Evolutionary conservation across 176 grass and related monocot species (phyloP), one percentile per base, ranked within the genome.

Genomic region (Typha latifolia): DNA sequence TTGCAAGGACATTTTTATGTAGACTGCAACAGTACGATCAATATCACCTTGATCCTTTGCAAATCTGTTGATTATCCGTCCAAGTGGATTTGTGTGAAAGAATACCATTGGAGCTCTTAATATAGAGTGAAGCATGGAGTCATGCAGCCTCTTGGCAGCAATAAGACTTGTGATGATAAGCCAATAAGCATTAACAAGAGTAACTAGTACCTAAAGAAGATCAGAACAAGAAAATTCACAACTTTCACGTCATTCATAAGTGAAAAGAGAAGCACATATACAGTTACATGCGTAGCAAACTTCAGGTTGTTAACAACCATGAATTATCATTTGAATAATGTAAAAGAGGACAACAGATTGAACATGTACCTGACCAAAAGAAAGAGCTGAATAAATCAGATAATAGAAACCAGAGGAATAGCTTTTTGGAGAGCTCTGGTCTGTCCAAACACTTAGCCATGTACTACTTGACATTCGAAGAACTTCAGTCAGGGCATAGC

Each of bases 51-150:
- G 63, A 86, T 99, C 94, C 76, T 99, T 99, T 18, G 94, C 90
- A 78, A 93, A 99, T 78, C 94, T 89, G 66, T 99, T 99, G 76
- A 99, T 99, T 74, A 99, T 87, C 52, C 94, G 82, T 81, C 94
- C 94, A 72, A 99, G 89, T 74, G 94, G 94, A 72, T 99, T 99
- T 56, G 94, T 99, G 66, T 93, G 94, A 66, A 99, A 99, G 79
- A 99, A 99, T 74, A 90, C 72, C 94, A 99, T 99, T 49, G 94
- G 94, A 67, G 81, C 94, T 86, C 89, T 89, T 78, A 99, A 90
- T 84, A 93, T 99, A 61, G 94, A 93, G 66, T 74, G 79, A 56
- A 99, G 94, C 89, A 99, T 93, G 49, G 84, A 66, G 64, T 99
- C 94, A 73, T 99, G 94, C 62, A 99, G 79, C 55, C 81, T 86